phyloP scores from a whole-genome alignment of 2,329 filamentous ascomycete genomes.

The Colletotrichum sp. region DNA sequence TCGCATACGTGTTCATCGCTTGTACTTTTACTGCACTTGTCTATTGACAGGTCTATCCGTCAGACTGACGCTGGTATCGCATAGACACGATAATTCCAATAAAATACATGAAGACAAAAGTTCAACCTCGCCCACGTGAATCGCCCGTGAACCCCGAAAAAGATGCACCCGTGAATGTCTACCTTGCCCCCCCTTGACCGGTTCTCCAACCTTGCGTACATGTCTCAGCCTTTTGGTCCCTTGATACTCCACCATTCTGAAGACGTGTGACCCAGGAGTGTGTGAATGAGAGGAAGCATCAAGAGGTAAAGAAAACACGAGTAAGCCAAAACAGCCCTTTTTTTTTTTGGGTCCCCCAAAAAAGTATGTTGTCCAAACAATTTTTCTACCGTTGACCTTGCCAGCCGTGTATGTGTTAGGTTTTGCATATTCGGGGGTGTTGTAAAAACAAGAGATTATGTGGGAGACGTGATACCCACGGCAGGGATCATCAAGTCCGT shows the following conservation, averaged over 20 bases:
- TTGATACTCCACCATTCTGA: background rate
- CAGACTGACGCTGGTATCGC: slow-evolving; percentile 18
- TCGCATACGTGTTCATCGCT: background rate
- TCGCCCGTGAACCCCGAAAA: background rate
- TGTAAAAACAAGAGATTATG: slow-evolving; percentile 18
- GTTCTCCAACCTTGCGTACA: background rate
- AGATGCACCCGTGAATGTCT: background rate
- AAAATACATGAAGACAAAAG: slow-evolving; percentile 17
- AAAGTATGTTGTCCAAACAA: background rate
- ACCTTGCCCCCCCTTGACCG: background rate
- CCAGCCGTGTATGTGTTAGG: slow-evolving; percentile 11
- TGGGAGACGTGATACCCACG: background rate
- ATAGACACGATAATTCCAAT: slow-evolving; percentile 11
- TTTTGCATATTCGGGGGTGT: background rate
- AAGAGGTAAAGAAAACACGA: background rate
- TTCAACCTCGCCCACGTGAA: background rate
- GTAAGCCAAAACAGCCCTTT: background rate
- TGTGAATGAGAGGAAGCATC: background rate
- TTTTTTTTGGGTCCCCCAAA: background rate
- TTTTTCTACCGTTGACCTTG: slow-evolving; percentile 10
- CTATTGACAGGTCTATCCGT: slow-evolving; percentile 20
- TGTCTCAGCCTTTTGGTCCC: background rate
- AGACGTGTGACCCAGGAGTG: background rate
- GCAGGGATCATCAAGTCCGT: slow-evolving; percentile 5
- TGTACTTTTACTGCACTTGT: background rate